Evolutionary conservation across 2,329 filamentous ascomycete genomes (phyloP), one percentile per base, ranked within the genome.

Genomic region (Aspergillus ustus): DNA sequence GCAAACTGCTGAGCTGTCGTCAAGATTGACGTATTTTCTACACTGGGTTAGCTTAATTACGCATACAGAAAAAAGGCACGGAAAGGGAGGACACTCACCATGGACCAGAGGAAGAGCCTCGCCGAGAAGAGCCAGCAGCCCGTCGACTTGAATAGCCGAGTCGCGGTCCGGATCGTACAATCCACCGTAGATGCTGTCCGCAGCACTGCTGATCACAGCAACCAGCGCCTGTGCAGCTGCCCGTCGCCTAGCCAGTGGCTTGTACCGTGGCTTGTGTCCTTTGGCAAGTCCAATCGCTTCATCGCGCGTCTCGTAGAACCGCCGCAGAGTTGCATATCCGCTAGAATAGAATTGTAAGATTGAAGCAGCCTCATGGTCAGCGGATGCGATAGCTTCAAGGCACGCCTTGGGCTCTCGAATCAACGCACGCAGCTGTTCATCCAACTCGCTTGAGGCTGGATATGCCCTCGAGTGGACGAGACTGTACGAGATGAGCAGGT

Each of bases 251-350:
- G 85, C 82, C 22, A 88, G 78, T 0, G 88, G 84, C 61, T 81
- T 77, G 62, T 84, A 77, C 22, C 73, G 77, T 6, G 81, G 77
- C 52, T 77, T 80, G 57, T 76, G 68, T 29, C 74, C 76, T 25
- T 77, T 72, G 49, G 70, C 63, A 9, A 77, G 64, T 5, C 75
- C 65, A 4, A 83, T 65, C n/a, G 84, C 82, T 69, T 87, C 85
- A 71, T 98, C 94, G 52, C 94, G 87, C n/a, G 93, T 84, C 64
- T 93, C 90, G 76, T 96, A 98, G 80, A 94, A 97, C 67, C 89
- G 90, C 40, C 94, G 90, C 20, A 98, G 82, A 0, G 93, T 96
- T 22, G 93, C 94, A 72, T 98, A 98, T 22, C 94, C 94, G 73
- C 91, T 95, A 9, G 97, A 87, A 78, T 93, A 90, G 63, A 90